Evolutionary conservation across 1,284 basidiomycete species (phyloP).

Genomic region (Irpex rosettiformis): DNA sequence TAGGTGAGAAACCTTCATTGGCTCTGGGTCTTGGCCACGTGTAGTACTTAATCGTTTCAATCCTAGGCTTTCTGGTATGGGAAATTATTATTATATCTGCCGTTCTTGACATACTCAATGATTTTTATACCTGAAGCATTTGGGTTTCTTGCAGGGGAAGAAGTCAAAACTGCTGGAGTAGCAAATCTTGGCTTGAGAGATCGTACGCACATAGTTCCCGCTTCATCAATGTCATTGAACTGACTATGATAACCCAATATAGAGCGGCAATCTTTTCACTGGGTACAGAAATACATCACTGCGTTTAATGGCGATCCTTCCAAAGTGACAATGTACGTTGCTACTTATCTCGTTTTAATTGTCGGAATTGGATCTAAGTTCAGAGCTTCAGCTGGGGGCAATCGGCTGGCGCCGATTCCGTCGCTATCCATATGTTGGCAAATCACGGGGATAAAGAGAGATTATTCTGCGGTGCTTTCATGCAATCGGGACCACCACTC

Average conservation of each 20-base stretch:
- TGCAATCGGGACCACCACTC: constrained; percentile 34
- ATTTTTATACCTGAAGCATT: constrained; percentile 22
- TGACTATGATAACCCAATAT: neutral
- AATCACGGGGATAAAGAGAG: constrained; percentile 30
- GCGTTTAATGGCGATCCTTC: constrained; percentile 62
- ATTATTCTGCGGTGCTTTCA: constrained; percentile 32
- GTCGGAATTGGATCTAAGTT: neutral
- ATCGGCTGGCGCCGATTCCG: constrained; percentile 39
- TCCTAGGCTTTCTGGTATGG: neutral
- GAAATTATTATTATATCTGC: neutral
- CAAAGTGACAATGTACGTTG: constrained; percentile 51
- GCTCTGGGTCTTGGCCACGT: neutral
- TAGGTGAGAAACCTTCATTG: constrained; percentile 17
- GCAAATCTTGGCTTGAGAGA: constrained; percentile 54
- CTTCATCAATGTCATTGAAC: neutral
- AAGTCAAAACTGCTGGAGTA: constrained; percentile 46
- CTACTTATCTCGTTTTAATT: neutral
- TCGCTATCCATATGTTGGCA: constrained; percentile 28
- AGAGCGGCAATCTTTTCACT: constrained; percentile 25
- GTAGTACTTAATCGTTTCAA: neutral
- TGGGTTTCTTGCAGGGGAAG: constrained; percentile 46
- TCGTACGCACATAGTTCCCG: constrained; percentile 39
- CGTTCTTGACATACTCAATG: neutral
- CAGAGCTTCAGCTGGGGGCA: constrained; percentile 38
- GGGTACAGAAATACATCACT: constrained; percentile 57